Evolutionary conservation across 257 asterid genomes (phyloP).

Genomic region (Jacaranda copaia): DNA sequence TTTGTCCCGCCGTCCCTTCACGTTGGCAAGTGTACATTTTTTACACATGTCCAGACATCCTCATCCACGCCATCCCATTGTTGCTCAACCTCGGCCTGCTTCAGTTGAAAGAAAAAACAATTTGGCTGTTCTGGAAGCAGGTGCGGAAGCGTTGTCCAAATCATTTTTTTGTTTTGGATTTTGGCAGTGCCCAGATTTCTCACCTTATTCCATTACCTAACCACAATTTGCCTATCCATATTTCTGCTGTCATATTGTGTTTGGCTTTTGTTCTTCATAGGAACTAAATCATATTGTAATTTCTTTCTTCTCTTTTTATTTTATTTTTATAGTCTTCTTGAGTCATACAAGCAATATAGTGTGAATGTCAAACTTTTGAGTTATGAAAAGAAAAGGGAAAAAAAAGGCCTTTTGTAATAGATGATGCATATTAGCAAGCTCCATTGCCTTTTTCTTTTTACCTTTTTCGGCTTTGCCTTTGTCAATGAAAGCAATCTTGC

Average conservation of each 20-base stretch:
- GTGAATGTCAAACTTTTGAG: constrained; percentile 64
- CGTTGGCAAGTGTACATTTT: constrained; percentile 82
- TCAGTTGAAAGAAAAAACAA: constrained; percentile 46
- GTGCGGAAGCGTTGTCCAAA: constrained; percentile 90
- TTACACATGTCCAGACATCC: constrained; percentile 62
- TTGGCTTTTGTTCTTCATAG: constrained; percentile 50
- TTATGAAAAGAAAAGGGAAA: constrained; percentile 36
- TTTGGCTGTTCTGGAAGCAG: constrained; percentile 51
- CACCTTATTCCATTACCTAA: constrained; percentile 36
- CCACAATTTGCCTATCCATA: constrained; percentile 37
- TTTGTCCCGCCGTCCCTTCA: constrained; percentile 44
- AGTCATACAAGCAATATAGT: constrained; percentile 63
- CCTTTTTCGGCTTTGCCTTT: constrained; percentile 46
- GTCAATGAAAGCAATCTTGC: constrained; percentile 56
- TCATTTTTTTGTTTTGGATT: not conserved
- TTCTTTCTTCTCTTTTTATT: constrained; percentile 13
- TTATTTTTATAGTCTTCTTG: constrained; percentile 34
- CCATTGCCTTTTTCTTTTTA: constrained; percentile 34
- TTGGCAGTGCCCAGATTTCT: constrained; percentile 23
- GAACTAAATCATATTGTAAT: constrained; percentile 52
- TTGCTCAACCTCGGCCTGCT: constrained; percentile 96
- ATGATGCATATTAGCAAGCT: constrained; percentile 53
- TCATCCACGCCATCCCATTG: constrained; percentile 32
- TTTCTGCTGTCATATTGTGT: constrained; percentile 50
- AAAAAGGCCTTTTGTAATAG: constrained; percentile 51